Base-by-base conservation (phyloP, 805 yeast genomes). In the Teunomyces funiuensis region DNA sequence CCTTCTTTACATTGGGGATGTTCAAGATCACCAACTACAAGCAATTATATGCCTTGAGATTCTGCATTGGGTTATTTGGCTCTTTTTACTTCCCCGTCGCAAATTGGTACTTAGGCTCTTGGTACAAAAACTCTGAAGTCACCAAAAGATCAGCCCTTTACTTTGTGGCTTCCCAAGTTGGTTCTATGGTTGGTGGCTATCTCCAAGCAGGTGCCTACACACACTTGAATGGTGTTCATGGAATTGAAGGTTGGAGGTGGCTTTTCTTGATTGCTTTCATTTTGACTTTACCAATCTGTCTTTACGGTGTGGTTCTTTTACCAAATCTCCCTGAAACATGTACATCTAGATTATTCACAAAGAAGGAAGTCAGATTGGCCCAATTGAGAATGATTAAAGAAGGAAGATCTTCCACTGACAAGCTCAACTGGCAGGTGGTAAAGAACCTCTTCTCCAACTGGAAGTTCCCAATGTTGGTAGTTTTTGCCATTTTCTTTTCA, bases 61-160 rank as follows among this genome's bases (percentile, higher is more conserved):
- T 55, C 34, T 46, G 54, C 28, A 47, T 51, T 18, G 59, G 59
- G 6, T 48, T 47, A 13, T 50, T 50, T 16, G 60, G 54, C 10
- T 41, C 50, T 5, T 37, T 40, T 10, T 41, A 39, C 20, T 46
- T 42, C 27, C 41, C 44, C n/a, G 41, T 40, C 3, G 44, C 42
- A 7, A 41, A 47, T 25, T 42, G 45, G 37, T 42, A 41, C 33
- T 44, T 47, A 28, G 88, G 86, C 14, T 69, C 78, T 52, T 80
- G 77, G 74, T 79, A 78, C 58, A 69, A 70, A 50, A 31, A 69
- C 36, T 43, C 43, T 4, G 46, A 40, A 17, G 41, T 43, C 19
- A 40, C 43, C 28, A 40, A 43, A 36, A 37, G 43, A 27, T 36
- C 42, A 14, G 46, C 43, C 6, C 43, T 43, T n/a, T 44, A 44